These are phyloP conservation scores for Yarrowia alimentaria DNA, from an alignment of 805 yeast genomes.

Conservation along the genomic window DNA sequence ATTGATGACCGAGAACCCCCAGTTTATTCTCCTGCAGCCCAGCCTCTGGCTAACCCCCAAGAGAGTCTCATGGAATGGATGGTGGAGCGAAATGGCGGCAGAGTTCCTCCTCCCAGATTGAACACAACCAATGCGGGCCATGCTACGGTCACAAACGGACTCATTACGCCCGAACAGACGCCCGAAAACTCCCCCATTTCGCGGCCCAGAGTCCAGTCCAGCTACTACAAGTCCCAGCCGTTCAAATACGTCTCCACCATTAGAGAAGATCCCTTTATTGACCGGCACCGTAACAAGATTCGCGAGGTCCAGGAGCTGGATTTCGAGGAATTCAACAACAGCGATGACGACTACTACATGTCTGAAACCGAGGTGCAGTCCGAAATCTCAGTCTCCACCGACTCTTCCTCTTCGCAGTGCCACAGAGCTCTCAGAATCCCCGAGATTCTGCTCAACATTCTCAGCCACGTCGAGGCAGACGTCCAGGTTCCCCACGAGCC, in stretches of 20 bases:
- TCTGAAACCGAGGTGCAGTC: constrained; percentile 15
- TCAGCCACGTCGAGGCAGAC: constrained; percentile 58
- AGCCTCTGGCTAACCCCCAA: constrained; percentile 16
- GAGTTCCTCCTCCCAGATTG: constrained; percentile 8
- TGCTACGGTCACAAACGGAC: not conserved
- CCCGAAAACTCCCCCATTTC: constrained; percentile 16
- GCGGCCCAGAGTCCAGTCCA: not conserved
- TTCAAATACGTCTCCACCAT: constrained; percentile 10
- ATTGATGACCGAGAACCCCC: constrained; percentile 15
- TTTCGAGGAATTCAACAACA: constrained; percentile 21
- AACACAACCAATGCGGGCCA: constrained; percentile 3
- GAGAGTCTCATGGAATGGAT: constrained; percentile 25
- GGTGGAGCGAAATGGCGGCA: constrained; percentile 13
- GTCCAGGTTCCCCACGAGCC: constrained; percentile 60
- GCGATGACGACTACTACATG: constrained; percentile 8
- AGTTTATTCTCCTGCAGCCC: constrained; percentile 4
- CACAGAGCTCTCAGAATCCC: constrained; percentile 66
- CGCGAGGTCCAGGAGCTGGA: constrained; percentile 21
- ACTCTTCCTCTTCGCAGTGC: constrained; percentile 16
- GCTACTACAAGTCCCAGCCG: constrained; percentile 16
- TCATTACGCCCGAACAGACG: constrained; percentile 12
- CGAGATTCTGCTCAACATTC: constrained; percentile 64
- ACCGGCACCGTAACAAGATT: constrained; percentile 18
- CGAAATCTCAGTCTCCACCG: constrained; percentile 1
- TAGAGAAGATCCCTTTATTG: constrained; percentile 24